Base-by-base conservation (phyloP, 2,329 filamentous ascomycete genomes). In the Stylonectria norvegica region DNA sequence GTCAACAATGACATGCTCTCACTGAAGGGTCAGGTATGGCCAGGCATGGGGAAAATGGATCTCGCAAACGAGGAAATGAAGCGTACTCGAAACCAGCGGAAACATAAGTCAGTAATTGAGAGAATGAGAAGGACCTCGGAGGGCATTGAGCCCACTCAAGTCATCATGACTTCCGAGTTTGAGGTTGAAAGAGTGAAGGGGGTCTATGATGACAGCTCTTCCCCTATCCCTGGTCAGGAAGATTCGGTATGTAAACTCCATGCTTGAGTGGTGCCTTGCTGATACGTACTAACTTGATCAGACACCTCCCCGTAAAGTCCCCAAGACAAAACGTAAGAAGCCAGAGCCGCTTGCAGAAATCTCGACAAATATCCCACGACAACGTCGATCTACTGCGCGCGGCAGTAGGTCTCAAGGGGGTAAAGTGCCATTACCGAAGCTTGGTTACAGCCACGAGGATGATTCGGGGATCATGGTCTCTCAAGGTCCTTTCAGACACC, bases 41-140 rank as follows among this genome's bases (percentile, higher is more conserved):
- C 83, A 3, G 86, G 86, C 14, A 90, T 90, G 86, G 77, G 79
- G 38, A 73, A 88, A n/a, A 89, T 90, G 58, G 86, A 91, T 61
- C 81, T 86, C 38, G 86, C 86, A 4, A 86, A 83, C 4, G 75
- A 81, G 12, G 78, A 84, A 45, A 84, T 86, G 73, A 83, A 80
- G 53, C 76, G 82, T 32, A 86, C 80, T 66, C 74, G 86, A 36
- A 90, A 90, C 58, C 86, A 91, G 63, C 81, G 84, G 54, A 91
- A 91, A 61, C 79, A 83, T 38, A 73, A 71, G n/a, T 82, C 79
- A 1, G 81, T 88, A n/a, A 67, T 89, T 16, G 71, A 78, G 40
- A 76, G 78, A 43, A 80, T 91, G 63, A 74, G 81, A 52, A 62
- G 73, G 37, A 79, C 78, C 14, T 89, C 86, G 1, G 71, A 75